phyloP scores from a whole-genome alignment of 2,329 filamentous ascomycete species.

The Immersiporthe knoxdaviesiana region DNA sequence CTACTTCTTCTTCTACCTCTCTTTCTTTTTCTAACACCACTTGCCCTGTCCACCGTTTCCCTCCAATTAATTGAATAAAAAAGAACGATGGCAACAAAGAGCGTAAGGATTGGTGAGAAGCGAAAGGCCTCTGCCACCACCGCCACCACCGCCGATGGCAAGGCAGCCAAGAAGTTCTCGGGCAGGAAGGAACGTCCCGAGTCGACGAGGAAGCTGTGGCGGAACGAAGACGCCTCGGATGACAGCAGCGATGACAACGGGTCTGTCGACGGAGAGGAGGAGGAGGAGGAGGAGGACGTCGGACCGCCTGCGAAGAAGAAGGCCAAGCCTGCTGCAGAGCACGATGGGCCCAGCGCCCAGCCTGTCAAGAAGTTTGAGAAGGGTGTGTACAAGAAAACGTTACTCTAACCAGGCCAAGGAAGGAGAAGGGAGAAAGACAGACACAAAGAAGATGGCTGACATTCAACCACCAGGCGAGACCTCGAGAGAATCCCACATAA shows the following conservation, averaged over 20 bases:
- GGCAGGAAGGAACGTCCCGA: slow-evolving; percentile 55
- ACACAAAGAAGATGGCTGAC: slow-evolving; percentile 17
- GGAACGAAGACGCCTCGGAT: slow-evolving; percentile 41
- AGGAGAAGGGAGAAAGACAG: background rate
- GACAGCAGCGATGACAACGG: slow-evolving; percentile 45
- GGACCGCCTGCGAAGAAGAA: slow-evolving; percentile 46
- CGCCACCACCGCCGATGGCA: slow-evolving; percentile 41
- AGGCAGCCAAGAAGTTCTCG: slow-evolving; percentile 44
- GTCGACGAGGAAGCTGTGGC: slow-evolving; percentile 38
- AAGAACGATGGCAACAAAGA: slow-evolving; percentile 54
- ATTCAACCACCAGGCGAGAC: slow-evolving; percentile 54
- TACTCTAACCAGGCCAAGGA: too few species aligned
- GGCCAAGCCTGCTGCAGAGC: slow-evolving; percentile 41
- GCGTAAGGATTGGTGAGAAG: slow-evolving; percentile 52
- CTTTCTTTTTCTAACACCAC: background rate
- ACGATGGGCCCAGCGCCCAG: slow-evolving; percentile 32
- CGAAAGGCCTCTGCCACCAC: slow-evolving; percentile 54
- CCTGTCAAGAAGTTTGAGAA: slow-evolving; percentile 47
- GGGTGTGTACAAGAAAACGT: slow-evolving; percentile 27
- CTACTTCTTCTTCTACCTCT: background rate
- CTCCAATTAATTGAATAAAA: slow-evolving; percentile 21
- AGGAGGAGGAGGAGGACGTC: slow-evolving; percentile 48
- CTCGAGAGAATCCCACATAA: slow-evolving; percentile 85
- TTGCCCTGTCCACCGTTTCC: background rate
- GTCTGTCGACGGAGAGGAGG: slow-evolving; percentile 55